phyloP scores from a whole-genome alignment of 1,284 basidiomycete species.

The Ustilago crameri region DNA sequence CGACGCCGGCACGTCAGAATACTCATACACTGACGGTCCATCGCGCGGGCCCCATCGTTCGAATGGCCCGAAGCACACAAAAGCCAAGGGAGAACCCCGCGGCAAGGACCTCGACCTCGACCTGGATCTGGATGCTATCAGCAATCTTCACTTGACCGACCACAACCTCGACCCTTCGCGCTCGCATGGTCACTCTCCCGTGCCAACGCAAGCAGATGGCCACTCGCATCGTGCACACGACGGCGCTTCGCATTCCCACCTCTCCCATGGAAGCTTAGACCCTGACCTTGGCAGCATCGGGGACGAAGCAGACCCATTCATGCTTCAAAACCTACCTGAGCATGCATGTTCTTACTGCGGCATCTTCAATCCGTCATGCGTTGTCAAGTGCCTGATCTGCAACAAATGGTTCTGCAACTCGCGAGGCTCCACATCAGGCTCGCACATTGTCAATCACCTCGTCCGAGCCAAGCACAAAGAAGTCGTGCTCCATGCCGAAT shows the following conservation, averaged over 20 bases:
- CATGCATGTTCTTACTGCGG: constrained; percentile 79
- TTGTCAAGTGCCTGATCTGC: constrained; percentile 95
- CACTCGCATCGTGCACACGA: constrained; percentile 11
- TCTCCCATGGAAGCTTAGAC: background rate
- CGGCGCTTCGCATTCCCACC: constrained; percentile 5
- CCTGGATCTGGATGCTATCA: constrained; percentile 56
- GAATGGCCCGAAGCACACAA: constrained; percentile 25
- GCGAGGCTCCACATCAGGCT: constrained; percentile 93
- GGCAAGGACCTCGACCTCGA: constrained; percentile 48
- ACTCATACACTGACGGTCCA: constrained; percentile 31
- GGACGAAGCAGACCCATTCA: constrained; percentile 20
- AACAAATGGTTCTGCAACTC: constrained; percentile 98
- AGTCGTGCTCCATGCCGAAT: constrained; percentile 93
- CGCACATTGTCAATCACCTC: constrained; percentile 97
- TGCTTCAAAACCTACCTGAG: constrained; percentile 38
- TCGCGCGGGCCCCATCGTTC: constrained; percentile 3
- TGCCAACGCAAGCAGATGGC: background rate
- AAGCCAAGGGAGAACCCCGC: constrained; percentile 9
- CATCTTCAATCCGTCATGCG: constrained; percentile 96
- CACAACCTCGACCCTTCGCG: constrained; percentile 33
- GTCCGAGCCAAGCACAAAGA: constrained; percentile 99
- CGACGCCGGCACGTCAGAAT: constrained; percentile 46
- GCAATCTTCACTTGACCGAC: constrained; percentile 52
- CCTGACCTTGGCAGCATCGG: constrained; percentile 12
- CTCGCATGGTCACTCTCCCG: constrained; percentile 17